Evolutionary conservation across 1,139 yeast genomes (phyloP).

Genomic region (Diutina pseudorugosa): DNA sequence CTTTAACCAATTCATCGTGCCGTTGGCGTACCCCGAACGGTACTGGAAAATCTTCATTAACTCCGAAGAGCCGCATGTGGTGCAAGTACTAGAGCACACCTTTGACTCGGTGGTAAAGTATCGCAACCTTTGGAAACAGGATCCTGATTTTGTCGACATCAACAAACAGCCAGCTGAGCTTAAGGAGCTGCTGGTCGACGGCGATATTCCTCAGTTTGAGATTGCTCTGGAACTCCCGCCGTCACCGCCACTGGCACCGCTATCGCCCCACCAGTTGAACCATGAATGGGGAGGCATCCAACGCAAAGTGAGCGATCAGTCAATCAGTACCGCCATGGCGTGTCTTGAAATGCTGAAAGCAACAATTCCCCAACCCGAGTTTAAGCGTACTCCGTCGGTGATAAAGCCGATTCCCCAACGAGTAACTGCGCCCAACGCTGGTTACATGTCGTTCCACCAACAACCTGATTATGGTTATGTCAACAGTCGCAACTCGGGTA

Average conservation of each 20-base stretch:
- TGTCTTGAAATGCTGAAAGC: conserved; percentile 3
- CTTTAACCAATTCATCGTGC: conserved; percentile 43
- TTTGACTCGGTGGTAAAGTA: conserved; percentile 33
- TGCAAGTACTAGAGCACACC: conserved; percentile 24
- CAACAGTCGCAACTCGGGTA: background rate
- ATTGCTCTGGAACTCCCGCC: conserved; percentile 2
- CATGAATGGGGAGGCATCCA: background rate
- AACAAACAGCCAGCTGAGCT: conserved; percentile 12
- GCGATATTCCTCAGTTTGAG: conserved; percentile 7
- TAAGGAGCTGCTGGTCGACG: conserved; percentile 9
- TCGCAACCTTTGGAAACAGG: conserved; percentile 10
- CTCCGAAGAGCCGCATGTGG: conserved; percentile 19
- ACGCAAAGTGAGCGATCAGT: background rate
- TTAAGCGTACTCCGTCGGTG: background rate
- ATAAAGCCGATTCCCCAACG: background rate
- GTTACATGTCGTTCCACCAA: background rate
- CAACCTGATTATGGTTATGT: background rate
- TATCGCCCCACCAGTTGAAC: background rate
- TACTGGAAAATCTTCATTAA: conserved; percentile 54
- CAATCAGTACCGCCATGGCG: conserved; percentile 1
- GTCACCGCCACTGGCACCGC: conserved; percentile 1
- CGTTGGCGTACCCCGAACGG: conserved; percentile 58
- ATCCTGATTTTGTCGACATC: conserved; percentile 6
- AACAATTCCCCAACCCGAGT: background rate
- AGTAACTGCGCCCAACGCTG: background rate